Base-by-base conservation (phyloP, 345 rosid species). In the Brassica juncea region DNA sequence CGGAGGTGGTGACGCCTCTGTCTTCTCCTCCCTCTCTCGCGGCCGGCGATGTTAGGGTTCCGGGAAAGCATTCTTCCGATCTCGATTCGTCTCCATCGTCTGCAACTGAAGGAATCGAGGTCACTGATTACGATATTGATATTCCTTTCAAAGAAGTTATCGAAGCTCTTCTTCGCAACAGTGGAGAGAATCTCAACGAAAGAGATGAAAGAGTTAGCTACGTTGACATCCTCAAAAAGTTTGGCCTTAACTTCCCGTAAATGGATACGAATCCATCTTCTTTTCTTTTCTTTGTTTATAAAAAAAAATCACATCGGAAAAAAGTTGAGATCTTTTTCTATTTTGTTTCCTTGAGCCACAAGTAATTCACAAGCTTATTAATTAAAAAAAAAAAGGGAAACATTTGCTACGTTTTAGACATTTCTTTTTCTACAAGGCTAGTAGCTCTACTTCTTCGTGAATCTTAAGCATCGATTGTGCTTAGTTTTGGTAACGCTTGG, bases 91-190 rank as follows among this genome's bases (percentile, higher is more conserved):
- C 57, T 25, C 47, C 72, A 23, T 8, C 27, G n/a, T 9, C 15
- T 66, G 52, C 4, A 35, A 5, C 8, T 11, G 49, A 37, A 16
- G 57, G 31, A 23, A 74, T 23, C 34, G 31, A 34, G 16, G 1
- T 30, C 25, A 9, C 71, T n/a, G 37, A 2, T 57, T 49, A 1
- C 4, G 64, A 70, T 28, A 49, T 6, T n/a, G 28, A 0, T 15
- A 6, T 79, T 1, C 82, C 82, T 0, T 79, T 79, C 57, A 73
- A 55, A 42, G 74, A 73, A 12, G 55, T 79, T 2, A 34, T 68
- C 4, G 47, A 79, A 79, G 70, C 78, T 1, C 73, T 79, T 60
- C 70, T 79, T 61, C 74, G 74, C 47, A 79, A 73, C 70, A 61
- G n/a, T 61, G 74, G 74, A 23, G 34, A 68, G 62, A 64, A 71